phyloP scores from a whole-genome alignment of 176 grass and related monocot genomes.

The Cocos nucifera region DNA sequence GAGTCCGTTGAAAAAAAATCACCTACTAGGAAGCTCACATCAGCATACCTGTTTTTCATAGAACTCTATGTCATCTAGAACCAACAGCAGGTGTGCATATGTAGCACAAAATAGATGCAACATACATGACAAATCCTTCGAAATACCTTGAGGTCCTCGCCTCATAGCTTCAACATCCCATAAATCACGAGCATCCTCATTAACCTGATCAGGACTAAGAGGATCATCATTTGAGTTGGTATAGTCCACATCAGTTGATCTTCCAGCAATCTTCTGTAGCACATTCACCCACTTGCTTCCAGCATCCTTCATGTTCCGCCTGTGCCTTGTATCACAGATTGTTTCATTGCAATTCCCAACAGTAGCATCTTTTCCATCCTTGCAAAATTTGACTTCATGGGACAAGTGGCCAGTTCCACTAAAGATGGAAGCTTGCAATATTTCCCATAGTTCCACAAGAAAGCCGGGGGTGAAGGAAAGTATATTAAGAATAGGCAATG shows the following conservation, averaged over 20 bases:
- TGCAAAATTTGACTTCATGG: constrained; percentile 31
- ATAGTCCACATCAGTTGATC: constrained; percentile 42
- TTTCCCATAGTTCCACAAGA: constrained; percentile 72
- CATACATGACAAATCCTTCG: constrained; percentile 40
- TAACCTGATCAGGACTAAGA: constrained; percentile 28
- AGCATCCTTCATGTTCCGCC: constrained; percentile 56
- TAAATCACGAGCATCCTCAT: constrained; percentile 42
- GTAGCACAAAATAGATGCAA: constrained; percentile 86
- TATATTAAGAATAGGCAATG: constrained; percentile 84
- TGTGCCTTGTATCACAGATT: constrained; percentile 46
- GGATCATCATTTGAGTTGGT: constrained; percentile 28
- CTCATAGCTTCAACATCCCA: constrained; percentile 85
- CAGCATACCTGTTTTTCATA: constrained; percentile 82
- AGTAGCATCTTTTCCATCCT: constrained; percentile 16
- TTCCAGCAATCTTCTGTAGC: constrained; percentile 77
- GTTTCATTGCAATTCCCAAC: constrained; percentile 35
- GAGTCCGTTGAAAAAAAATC: background rate
- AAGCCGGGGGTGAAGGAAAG: constrained; percentile 92
- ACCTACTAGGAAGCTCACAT: background rate
- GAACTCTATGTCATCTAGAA: constrained; percentile 96
- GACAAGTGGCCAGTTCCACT: constrained; percentile 19
- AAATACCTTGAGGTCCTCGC: constrained; percentile 53
- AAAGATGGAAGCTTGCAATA: constrained; percentile 54
- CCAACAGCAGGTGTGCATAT: constrained; percentile 81
- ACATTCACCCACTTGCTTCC: constrained; percentile 82